Base-by-base conservation (phyloP, 148 eudicot species). In the Chenopodium formosanum region DNA sequence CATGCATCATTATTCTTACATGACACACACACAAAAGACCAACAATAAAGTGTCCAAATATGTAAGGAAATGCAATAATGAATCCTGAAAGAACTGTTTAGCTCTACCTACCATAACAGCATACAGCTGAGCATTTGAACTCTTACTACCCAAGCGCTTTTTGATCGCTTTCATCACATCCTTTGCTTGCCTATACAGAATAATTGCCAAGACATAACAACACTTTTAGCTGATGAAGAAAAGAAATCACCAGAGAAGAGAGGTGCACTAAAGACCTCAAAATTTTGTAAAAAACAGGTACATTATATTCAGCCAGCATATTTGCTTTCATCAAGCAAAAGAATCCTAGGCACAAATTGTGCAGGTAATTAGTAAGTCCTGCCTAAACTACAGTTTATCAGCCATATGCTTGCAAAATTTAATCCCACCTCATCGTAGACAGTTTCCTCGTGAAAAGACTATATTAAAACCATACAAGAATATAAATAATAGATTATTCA, bases 111-210 rank as follows among this genome's bases (percentile, higher is more conserved):
- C 99, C 92, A 85, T 83, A 83, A 92, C 93, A 22, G 99, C 88
- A 88, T 84, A 92, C 64, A 96, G 83, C 83, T 96, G 99, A 76
- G 92, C 88, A 87, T 89, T 91, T 50, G 90, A 66, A 79, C 90
- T 85, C 88, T 92, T 96, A 86, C 93, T 92, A 73, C 89, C 90
- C 90, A 96, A 83, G 12, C 98, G 95, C 83, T 96, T 96, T 79
- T 96, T 96, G 22, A 96, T 91, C 53, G 94, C 90, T 89, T 94
- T 96, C 64, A 94, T 90, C 73, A 94, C 94, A 87, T 89, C 95
- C 88, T 84, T 92, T 32, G 98, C 97, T 84, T 91, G 95, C 91
- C 98, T 96, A 90, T 83, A 88, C 69, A 74, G 25, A 53, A 81
- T 56, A 47, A 62, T 69, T 77, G 53, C 37, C 72, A 13, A 66